A percentile compares a stretch with the other conserved stretches of the same genome.
These are phyloP conservation scores for Viola odorata DNA, from an alignment of 345 rosid species.

Conservation along the genomic window DNA sequence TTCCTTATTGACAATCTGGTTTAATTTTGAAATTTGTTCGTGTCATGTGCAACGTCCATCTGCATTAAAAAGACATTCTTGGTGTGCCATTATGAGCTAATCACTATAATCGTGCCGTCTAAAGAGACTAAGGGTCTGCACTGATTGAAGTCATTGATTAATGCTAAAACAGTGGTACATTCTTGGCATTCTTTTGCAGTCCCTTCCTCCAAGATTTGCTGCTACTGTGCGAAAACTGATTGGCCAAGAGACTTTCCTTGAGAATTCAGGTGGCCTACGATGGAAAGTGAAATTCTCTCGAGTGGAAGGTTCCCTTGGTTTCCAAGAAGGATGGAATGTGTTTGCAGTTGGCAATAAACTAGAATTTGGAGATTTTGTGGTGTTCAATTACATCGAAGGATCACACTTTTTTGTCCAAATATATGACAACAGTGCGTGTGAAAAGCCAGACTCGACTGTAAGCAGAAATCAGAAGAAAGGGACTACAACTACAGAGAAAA, in stretches of 20 bases:
- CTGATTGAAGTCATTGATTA: too few species aligned
- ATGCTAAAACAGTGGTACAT: too few species aligned
- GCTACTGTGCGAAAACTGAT: slow-evolving; percentile 14
- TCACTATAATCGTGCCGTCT: too few species aligned
- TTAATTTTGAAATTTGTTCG: too few species aligned
- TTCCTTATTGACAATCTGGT: too few species aligned
- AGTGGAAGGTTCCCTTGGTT: slow-evolving; percentile 22
- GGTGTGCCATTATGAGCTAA: too few species aligned
- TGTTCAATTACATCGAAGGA: slow-evolving; percentile 26
- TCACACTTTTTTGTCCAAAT: slow-evolving; percentile 33
- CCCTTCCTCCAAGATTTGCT: slow-evolving; percentile 38
- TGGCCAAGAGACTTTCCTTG: slow-evolving; percentile 21
- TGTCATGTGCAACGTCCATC: too few species aligned
- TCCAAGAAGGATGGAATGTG: slow-evolving; percentile 32
- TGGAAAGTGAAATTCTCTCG: slow-evolving; percentile 29
- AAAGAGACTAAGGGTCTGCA: too few species aligned
- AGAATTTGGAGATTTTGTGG: neutral
- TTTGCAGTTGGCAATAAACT: slow-evolving; percentile 31
- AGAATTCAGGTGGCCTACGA: slow-evolving; percentile 23
- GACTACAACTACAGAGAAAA: neutral
- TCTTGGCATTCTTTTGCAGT: slow-evolving; percentile 21
- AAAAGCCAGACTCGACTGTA: slow-evolving; percentile 18
- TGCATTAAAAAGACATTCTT: too few species aligned
- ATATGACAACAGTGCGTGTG: slow-evolving; percentile 28
- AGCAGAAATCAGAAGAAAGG: slow-evolving; percentile 19